A percentile compares a stretch with the other conserved stretches of the same genome.
Conservation (phyloP, 2,329 filamentous ascomycete species). For the Diaporthe sp. region DNA sequence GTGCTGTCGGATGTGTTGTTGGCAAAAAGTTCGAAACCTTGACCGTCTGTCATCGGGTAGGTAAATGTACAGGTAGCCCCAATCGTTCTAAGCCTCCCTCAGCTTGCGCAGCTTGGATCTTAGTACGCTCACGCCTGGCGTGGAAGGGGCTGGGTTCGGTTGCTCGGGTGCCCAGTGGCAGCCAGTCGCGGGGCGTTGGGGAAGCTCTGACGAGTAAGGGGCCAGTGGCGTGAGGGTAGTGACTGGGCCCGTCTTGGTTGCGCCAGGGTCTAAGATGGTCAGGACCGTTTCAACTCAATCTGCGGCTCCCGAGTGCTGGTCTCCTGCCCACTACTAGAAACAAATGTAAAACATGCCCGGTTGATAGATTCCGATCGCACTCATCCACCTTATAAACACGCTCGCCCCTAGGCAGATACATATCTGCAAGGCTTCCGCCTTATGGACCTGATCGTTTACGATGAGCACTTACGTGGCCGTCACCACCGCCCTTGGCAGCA, state of each 20-base stretch:
- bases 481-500: conserved; percentile 23
- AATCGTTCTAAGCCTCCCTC: conserved; percentile 41
- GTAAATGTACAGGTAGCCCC: conserved; percentile 29
- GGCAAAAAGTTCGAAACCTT: conserved; percentile 34
- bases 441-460: background rate
- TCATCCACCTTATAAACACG: background rate
- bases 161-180: conserved; percentile 9
- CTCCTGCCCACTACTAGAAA: conserved; percentile 35
- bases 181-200: background rate
- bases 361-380: conserved; percentile 2
- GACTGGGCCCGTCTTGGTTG: background rate
- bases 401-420: background rate
- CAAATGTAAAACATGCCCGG: conserved; percentile 35
- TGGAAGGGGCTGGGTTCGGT: background rate
- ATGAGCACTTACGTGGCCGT: conserved; percentile 37
- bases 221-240: conserved; percentile 26
- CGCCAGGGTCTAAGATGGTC: conserved; percentile 33
- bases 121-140: conserved; percentile 35
- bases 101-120: conserved; percentile 38
- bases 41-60: conserved; percentile 35
- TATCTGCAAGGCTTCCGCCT: conserved; percentile 19
- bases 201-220: conserved; percentile 11
- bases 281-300: conserved; percentile 34
- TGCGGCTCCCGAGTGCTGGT: conserved; percentile 18
- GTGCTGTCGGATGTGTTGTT: conserved; percentile 25